Conservation (phyloP, 2,329 filamentous ascomycete genomes). For the Neonectria neomacrospora region DNA sequence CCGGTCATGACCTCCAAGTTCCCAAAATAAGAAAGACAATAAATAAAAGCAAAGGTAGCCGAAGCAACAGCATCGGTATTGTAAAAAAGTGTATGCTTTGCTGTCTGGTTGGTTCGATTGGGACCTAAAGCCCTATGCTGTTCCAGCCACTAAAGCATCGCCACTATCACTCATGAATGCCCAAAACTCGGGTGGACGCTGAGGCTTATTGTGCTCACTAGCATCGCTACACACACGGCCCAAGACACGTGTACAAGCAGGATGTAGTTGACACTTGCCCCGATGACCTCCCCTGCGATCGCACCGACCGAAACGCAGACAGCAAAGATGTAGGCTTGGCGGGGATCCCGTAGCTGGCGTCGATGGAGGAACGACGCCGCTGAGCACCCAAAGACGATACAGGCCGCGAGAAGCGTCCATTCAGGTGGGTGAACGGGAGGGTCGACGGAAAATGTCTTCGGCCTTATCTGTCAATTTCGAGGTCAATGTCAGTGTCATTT, state of each 20-base stretch:
- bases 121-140: neutral
- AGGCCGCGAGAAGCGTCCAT: conserved; percentile 38
- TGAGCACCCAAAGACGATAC: conserved; percentile 41
- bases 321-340: conserved; percentile 34
- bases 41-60: neutral
- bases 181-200: conserved; percentile 15
- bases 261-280: conserved; percentile 38
- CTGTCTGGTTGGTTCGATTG: neutral
- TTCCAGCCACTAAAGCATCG: neutral
- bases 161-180: conserved; percentile 21
- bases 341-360: conserved; percentile 33
- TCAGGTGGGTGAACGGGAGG: conserved; percentile 29
- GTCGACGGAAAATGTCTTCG: conserved; percentile 23
- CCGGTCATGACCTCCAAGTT: neutral
- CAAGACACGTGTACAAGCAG: conserved; percentile 41
- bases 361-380: conserved; percentile 40
- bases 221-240: conserved; percentile 42
- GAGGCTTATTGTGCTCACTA: conserved; percentile 32
- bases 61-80: neutral
- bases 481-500: conserved; percentile 29
- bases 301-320: conserved; percentile 35
- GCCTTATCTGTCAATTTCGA: conserved; percentile 33
- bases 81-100: neutral
- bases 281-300: conserved; percentile 29
- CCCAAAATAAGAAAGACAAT: neutral